Conservation (phyloP, 176 grass and related monocot genomes). For the Puya raimondii region DNA sequence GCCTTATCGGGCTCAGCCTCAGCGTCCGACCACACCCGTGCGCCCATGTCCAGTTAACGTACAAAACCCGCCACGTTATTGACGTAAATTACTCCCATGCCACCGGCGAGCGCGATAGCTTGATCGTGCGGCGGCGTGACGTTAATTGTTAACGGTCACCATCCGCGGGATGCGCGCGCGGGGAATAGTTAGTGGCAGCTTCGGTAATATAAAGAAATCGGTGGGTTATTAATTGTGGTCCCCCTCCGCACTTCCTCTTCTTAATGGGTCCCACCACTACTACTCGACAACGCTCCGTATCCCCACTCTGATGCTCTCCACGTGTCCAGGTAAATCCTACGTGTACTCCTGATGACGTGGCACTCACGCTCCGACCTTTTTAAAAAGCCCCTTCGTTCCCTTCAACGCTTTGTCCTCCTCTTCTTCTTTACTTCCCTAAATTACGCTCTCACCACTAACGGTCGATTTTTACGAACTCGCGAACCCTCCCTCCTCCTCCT, state of each 20-base stretch:
- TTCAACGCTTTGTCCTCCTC: background rate
- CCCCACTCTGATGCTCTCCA: constrained; percentile 6
- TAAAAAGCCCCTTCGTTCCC: constrained; percentile 16
- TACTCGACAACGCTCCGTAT: constrained; percentile 41
- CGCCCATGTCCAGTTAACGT: no score
- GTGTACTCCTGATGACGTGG: constrained; percentile 20
- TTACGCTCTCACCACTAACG: background rate
- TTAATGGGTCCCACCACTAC: background rate
- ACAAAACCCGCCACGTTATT: no score
- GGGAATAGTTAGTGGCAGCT: background rate
- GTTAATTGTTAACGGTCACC: constrained; percentile 11
- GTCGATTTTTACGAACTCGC: background rate
- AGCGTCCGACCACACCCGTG: no score
- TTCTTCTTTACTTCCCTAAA: background rate
- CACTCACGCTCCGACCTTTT: constrained; percentile 24
- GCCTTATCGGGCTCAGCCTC: no score
- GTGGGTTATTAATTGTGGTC: background rate
- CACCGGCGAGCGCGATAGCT: background rate
- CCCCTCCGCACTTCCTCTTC: background rate
- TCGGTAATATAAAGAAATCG: background rate
- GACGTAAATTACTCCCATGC: background rate
- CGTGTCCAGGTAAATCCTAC: constrained; percentile 29
- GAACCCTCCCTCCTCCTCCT: background rate
- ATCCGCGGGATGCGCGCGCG: background rate
- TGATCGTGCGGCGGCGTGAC: constrained; percentile 14